A percentile compares a stretch with the other conserved stretches of the same genome.
phyloP scores from a whole-genome alignment of 305 asterid species.

The Striga hermonthica region DNA sequence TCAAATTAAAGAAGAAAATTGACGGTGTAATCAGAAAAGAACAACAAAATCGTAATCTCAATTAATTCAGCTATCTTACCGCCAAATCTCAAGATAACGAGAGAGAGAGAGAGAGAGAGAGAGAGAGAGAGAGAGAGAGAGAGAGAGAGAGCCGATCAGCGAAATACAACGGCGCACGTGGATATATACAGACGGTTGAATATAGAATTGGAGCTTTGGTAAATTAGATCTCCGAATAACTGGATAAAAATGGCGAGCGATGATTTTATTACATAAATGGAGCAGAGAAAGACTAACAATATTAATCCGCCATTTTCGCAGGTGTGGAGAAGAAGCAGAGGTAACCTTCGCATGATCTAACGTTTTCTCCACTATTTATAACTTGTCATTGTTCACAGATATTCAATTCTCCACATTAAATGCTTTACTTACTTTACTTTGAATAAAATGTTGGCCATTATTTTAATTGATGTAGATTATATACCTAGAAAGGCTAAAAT shows the following conservation, averaged over 20 bases:
- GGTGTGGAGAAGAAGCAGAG: constrained; percentile 31
- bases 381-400: background rate
- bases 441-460: no score
- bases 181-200: constrained; percentile 10
- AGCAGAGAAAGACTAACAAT: background rate
- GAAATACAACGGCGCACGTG: constrained; percentile 36
- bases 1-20: no score
- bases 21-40: no score
- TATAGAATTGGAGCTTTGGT: constrained; percentile 14
- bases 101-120: constrained; percentile 37
- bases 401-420: constrained; percentile 5
- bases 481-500: no score
- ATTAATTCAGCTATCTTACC: constrained; percentile 36
- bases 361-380: constrained; percentile 43
- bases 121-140: constrained; percentile 37
- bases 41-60: no score
- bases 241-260: background rate
- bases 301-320: constrained; percentile 45
- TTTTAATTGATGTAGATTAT: no score
- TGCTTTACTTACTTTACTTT: background rate
- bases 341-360: constrained; percentile 33
- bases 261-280: background rate
- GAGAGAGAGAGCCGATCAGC: constrained; percentile 38
- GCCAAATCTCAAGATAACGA: constrained; percentile 43
- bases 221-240: no score